Percentiles rank a stretch among this genome's conserved stretches.
Evolutionary conservation across 2,329 filamentous ascomycete species (phyloP).

Genomic region (Dactylellina cionopaga): DNA sequence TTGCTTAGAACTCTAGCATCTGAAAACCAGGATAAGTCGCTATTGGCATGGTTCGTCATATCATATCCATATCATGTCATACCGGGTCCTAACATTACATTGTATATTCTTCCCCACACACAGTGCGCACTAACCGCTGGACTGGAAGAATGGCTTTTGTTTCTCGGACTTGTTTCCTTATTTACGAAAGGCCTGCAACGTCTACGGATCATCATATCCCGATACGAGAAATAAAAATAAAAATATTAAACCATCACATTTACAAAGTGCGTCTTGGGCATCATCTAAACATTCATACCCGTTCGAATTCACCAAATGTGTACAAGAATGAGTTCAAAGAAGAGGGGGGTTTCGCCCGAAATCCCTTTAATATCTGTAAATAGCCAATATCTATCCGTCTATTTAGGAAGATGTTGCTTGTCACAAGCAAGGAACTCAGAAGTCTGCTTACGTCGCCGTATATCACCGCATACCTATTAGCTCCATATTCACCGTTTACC

Average conservation of each 20-base stretch:
- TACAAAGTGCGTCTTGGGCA: conserved; percentile 23
- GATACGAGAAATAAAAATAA: too few species aligned
- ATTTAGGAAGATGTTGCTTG: conserved; percentile 44
- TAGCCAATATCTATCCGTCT: conserved; percentile 46
- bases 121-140: conserved; percentile 7
- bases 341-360: conserved; percentile 8
- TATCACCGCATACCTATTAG: background rate
- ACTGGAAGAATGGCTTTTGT: conserved; percentile 11
- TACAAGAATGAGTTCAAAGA: conserved; percentile 20
- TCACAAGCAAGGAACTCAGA: conserved; percentile 30
- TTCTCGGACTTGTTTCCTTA: conserved; percentile 18
- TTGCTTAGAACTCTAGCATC: conserved; percentile 10
- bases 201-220: background rate
- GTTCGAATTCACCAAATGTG: conserved; percentile 33
- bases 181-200: conserved; percentile 5
- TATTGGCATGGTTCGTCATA: conserved; percentile 44
- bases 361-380: conserved; percentile 47
- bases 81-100: conserved; percentile 29
- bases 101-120: conserved; percentile 46
- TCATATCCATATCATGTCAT: conserved; percentile 23
- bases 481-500: conserved; percentile 49
- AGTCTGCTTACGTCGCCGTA: conserved; percentile 12
- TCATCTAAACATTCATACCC: conserved; percentile 14
- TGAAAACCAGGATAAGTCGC: conserved; percentile 42
- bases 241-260: conserved; percentile 23